Percentiles rank a stretch among this genome's conserved stretches.
These are phyloP conservation scores for Phytophthora niederhauseri DNA, from an alignment of 352 stramenopile species.

Conservation along the genomic window DNA sequence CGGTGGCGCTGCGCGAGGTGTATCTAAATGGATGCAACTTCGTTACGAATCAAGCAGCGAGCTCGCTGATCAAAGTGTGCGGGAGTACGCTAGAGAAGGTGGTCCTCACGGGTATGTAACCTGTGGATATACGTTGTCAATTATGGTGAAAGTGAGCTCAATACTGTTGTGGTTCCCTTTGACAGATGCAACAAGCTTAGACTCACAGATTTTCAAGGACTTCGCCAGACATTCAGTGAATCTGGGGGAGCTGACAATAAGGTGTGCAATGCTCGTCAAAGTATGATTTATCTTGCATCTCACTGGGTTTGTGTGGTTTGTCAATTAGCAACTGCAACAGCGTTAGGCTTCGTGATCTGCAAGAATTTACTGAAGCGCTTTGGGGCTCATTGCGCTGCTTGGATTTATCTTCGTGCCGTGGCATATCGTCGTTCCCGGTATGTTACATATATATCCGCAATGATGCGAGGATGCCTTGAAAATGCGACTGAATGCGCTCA, in stretches of 20 bases:
- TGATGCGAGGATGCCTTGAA: too few species aligned
- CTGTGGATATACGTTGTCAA: not conserved
- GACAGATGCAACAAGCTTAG: conserved; percentile 45
- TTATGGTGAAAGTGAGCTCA: not conserved
- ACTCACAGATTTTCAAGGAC: conserved; percentile 50
- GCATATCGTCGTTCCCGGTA: conserved; percentile 52
- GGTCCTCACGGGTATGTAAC: conserved; percentile 46
- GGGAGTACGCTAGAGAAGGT: conserved; percentile 46
- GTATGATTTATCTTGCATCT: not conserved
- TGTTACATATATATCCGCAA: not conserved
- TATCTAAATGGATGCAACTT: conserved; percentile 59
- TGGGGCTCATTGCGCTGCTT: conserved; percentile 47
- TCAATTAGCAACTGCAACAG: conserved; percentile 38
- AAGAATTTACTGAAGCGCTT: conserved; percentile 36
- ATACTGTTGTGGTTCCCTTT: conserved; percentile 10
- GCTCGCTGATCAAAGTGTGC: conserved; percentile 45
- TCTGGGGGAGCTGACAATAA: conserved; percentile 60
- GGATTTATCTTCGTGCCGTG: conserved; percentile 59
- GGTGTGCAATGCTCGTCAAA: conserved; percentile 23
- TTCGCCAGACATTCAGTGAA: conserved; percentile 35
- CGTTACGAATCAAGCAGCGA: conserved; percentile 47
- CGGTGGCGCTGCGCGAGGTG: conserved; percentile 40
- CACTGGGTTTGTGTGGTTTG: conserved; percentile 1
- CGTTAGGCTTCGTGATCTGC: conserved; percentile 40
- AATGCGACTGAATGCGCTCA: not conserved